Evolutionary conservation across 176 grass and related monocot genomes (phyloP).

Genomic region (Elymus sibiricus): DNA sequence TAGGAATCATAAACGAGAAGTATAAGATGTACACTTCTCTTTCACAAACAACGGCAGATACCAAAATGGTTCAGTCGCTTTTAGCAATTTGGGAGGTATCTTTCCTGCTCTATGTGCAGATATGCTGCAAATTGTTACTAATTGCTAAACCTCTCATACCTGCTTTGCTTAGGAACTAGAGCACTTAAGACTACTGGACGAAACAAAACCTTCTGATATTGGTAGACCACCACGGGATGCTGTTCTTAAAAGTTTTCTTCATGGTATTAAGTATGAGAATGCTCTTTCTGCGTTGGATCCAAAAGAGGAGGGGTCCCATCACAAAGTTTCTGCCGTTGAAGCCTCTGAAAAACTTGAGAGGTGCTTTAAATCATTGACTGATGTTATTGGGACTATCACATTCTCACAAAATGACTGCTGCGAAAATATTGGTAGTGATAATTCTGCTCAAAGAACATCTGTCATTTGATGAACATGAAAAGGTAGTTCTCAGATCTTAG

Average conservation of each 20-base stretch:
- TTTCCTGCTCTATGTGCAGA: constrained; percentile 21
- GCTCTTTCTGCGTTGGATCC: constrained; percentile 58
- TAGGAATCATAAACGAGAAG: constrained; percentile 91
- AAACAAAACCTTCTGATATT: constrained; percentile 36
- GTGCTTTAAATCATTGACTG: constrained; percentile 58
- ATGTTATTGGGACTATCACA: constrained; percentile 47
- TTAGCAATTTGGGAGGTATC: constrained; percentile 85
- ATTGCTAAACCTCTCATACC: constrained; percentile 18
- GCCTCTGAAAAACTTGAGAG: constrained; percentile 56
- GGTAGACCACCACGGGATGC: constrained; percentile 50
- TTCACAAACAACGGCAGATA: constrained; percentile 67
- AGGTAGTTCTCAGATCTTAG: constrained; percentile 38
- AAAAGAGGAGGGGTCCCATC: constrained; percentile 34
- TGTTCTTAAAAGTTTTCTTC: constrained; percentile 61
- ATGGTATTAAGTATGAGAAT: constrained; percentile 59
- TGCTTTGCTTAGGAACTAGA: constrained; percentile 62
- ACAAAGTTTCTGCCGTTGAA: constrained; percentile 47
- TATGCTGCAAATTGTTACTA: constrained; percentile 27
- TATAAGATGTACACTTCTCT: constrained; percentile 81
- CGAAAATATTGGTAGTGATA: constrained; percentile 19
- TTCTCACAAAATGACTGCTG: constrained; percentile 40
- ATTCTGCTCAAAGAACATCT: constrained; percentile 26
- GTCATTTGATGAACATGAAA: constrained; percentile 36
- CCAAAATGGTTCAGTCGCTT: constrained; percentile 95
- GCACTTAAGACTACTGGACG: constrained; percentile 49